Base-by-base conservation (phyloP, 257 asterid genomes). In the Solanum neorickii region DNA sequence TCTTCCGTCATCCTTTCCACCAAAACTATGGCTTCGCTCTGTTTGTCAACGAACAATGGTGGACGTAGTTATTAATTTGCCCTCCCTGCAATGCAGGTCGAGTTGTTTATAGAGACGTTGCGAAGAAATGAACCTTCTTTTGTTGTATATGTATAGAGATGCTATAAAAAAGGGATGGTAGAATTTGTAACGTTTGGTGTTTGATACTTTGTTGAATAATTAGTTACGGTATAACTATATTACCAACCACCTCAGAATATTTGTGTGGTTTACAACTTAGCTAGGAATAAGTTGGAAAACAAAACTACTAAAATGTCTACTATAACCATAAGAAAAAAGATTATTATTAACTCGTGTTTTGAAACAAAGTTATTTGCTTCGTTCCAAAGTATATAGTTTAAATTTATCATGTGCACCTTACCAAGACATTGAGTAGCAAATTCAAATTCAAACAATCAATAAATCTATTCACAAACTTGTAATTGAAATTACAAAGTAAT, bases 81-180 rank as follows among this genome's bases (percentile, higher is more conserved):
- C 88, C 93, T 87, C 87, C 97, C 98, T 92, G 96, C 96, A 87
- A 72, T 18, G 98, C 95, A 94, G 98, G 97, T 87, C 69, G 91
- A 88, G 87, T 47, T 35, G 37, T 65, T 68, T 23, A 75, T 56
- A n/a, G 37, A 59, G 85, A 16, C 62, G 41, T 46, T 86, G 46
- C 66, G 9, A 13, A 5, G 25, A 78, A 69, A 44, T 12, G 21
- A 72, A 66, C 69, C 13, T 20, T 14, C 41, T 20, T 47, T 77
- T 23, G 29, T 27, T 18, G 33, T 49, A 37, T 78, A 47, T 88
- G 85, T 88, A 29, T 4, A 77, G 42, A 80, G 85, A 80, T 16
- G 69, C 69, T 52, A 47, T 10, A 47, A 46, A 47, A 42, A 47
- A 44, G 68, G 65, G 41, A 47, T 10, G 18, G 25, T 47, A 14